Base-by-base conservation (phyloP, 768 basidiomycete genomes). In the Mycena belliarum region DNA sequence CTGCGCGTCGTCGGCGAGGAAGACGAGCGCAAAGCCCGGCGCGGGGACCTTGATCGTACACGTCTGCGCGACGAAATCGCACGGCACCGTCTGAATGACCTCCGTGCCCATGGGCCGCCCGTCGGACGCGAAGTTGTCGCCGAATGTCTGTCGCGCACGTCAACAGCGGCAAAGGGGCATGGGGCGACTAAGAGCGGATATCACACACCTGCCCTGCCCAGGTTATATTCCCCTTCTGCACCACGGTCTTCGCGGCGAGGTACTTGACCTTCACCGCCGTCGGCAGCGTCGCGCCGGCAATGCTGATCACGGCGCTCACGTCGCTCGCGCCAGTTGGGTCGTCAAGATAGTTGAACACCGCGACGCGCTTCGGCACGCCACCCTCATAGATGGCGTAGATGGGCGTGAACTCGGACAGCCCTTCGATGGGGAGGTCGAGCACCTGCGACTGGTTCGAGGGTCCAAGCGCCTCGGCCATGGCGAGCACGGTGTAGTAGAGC, bases 21-120 rank as follows among this genome's bases (percentile, higher is more conserved):
- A 91, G 57, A 93, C 87, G 43, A 93, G 76, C 1, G 89, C 89
- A 59, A 88, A 85, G 37, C 82, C 82, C 0, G 91, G 91, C 0
- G 88, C 87, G 32, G 81, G 79, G 45, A 92, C 82, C 4, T 77
- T 76, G 49, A 92, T 75, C n/a, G 69, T 62, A 69, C 91, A 93
- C 0, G 73, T 72, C 62, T 81, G 79, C 48, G 73, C 72, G 4
- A 69, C 66, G 32, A 75, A 71, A 66, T 88, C 77, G 63, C 91
- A 94, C 11, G 69, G 58, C 43, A 91, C 77, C 1, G 80, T 85
- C 57, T 80, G 73, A 12, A 91, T 77, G 55, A 79, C 69, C 42
- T 83, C 74, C 0, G 68, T 63, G 46, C 88, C 88, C 52, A 75
- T 73, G 25, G 85, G 80, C 38, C 85, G 80, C 2, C 91, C 91